Conservation (phyloP, 768 basidiomycete species). For the Leccinum uliginosum region DNA sequence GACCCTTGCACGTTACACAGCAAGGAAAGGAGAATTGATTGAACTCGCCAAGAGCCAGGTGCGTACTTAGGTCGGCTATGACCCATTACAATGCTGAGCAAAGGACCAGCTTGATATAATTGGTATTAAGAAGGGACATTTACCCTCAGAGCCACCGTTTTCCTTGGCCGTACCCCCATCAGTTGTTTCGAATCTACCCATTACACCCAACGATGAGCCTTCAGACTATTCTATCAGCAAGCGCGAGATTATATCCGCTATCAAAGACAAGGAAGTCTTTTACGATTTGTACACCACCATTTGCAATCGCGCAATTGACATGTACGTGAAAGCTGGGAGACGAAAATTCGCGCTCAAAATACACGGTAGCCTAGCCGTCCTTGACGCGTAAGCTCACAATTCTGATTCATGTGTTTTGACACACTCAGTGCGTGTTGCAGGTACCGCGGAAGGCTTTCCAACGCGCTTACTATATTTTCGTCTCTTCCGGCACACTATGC, state of each 20-base stretch:
- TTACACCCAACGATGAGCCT: constrained; percentile 19
- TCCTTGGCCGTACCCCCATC: constrained; percentile 38
- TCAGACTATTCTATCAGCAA: constrained; percentile 46
- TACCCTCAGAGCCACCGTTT: constrained; percentile 75
- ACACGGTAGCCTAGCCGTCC: constrained; percentile 80
- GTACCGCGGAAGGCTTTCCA: constrained; percentile 57
- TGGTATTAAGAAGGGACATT: constrained; percentile 66
- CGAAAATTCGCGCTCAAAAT: constrained; percentile 82
- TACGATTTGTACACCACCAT: constrained; percentile 71
- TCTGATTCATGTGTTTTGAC: background rate
- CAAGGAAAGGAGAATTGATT: constrained; percentile 82
- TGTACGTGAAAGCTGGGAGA: constrained; percentile 79
- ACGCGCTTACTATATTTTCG: constrained; percentile 66
- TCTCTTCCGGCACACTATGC: constrained; percentile 86
- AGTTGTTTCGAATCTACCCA: constrained; percentile 10
- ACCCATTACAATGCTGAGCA: background rate
- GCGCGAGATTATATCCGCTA: constrained; percentile 53
- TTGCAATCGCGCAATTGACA: constrained; percentile 80
- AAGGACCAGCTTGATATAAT: constrained; percentile 72
- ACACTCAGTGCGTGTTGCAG: constrained; percentile 35
- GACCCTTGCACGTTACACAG: constrained; percentile 51
- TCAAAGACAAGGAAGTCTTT: constrained; percentile 56
- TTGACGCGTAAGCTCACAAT: constrained; percentile 71
- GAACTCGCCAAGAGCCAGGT: constrained; percentile 90
- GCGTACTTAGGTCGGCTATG: constrained; percentile 9